Evolutionary conservation across 2,329 filamentous ascomycete species (phyloP), one percentile per base, ranked within the genome.

Genomic region (Xylariaceae sp.): DNA sequence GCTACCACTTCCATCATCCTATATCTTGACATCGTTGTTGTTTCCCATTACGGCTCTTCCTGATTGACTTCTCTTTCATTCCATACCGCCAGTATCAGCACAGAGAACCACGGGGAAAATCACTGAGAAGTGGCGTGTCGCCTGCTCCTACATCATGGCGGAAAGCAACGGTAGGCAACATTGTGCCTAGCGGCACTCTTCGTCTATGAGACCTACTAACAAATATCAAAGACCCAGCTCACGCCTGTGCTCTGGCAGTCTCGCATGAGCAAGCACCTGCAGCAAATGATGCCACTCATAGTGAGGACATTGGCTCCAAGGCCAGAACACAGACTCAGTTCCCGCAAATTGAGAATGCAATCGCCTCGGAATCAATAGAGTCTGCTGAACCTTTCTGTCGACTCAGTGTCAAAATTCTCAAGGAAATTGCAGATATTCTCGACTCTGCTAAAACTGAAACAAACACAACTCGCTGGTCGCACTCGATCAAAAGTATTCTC

Each of bases 401-500:
- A 14, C 41, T 46, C n/a, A 57, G 50, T 6, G n/a, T 41, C 12
- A n/a, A 19, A 13, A n/a, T 60, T 14, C 31, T 59, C 10, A 44
- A 48, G n/a, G 43, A 53, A 6, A 43, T 61, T 10, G 33, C 14
- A 2, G 17, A 34, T 19, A 10, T n/a, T 0, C 39, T 60, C 2
- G 28, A 36, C 11, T 31, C 40, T 17, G 38, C 40, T 11, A 42
- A 34, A n/a, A 38, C 19, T 16, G 50, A 22, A 14, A 36, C 31
- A n/a, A 47, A 58, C 18, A 41, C 17, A 2, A 11, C 33, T 44
- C 36, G 17, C 7, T 42, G 56, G 19, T 40, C 42, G 3, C 17
- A 51, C 19, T 49, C 51, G 12, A 33, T 55, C 28, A 33, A 53
- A 16, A 19, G 31, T n/a, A 50, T 61, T 10, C 52, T 46, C 16